Evolutionary conservation across 2,329 filamentous ascomycete genomes (phyloP), one percentile per base, ranked within the genome.

Genomic region (Gremmenia infestans): DNA sequence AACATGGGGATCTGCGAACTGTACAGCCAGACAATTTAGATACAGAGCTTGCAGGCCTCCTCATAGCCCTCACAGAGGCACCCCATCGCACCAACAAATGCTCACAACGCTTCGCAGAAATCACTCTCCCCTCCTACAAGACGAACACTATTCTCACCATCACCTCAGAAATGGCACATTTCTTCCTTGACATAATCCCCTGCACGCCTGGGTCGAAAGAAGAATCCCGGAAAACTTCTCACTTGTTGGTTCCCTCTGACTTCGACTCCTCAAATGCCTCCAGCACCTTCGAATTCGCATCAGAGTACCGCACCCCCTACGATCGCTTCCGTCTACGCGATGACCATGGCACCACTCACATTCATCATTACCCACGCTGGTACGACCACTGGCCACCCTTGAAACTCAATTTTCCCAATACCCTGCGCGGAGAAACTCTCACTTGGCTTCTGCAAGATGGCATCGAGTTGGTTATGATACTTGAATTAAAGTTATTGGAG

Each of bases 381-480:
- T 42, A 42, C 17, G 15, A 19, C 15, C 39, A n/a, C 43, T 53
- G 42, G 50, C 39, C 50, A 3, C 39, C 37, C 22, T 32, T 47
- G 17, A 12, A 3, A 8, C 37, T 36, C 28, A 19, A 23, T 36
- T 7, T 53, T 9, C 50, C 50, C 15, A 25, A 22, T 3, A 28
- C 28, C 9, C 28, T 53, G 25, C 37, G 40, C n/a, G 43, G 50
- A 48, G 17, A 17, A 39, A 53, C 40, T 36, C 37, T 53, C 4
- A 35, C 50, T 22, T 46, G 50, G 50, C 50, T 53, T 32, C 23
- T 53, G 25, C 17, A 28, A n/a, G 39, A 53, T 14, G 50, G 50
- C 6, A 25, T 53, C 4, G 50, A 53, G 19, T 48, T 53, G 23
- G 15, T 53, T 22, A 53, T 14, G 15, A 53, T 53, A 2, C 11